Evolutionary conservation across 192 early-diverging fungal genomes (phyloP).

Genomic region (Geranomyces michiganensis): DNA sequence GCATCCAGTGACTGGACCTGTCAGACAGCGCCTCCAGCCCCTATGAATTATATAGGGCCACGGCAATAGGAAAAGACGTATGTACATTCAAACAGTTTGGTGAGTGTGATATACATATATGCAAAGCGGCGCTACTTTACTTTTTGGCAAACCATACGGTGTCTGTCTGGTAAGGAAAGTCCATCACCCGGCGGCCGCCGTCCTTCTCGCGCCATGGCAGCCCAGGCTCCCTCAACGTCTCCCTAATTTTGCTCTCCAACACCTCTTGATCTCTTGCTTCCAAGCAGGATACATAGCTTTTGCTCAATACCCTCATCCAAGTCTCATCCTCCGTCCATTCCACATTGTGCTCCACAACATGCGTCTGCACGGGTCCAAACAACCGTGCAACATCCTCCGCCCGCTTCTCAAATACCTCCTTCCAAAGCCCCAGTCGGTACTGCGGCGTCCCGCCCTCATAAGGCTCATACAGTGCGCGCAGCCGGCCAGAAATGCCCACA

Average conservation of each 20-base stretch:
- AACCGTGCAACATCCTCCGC: slow-evolving; percentile 27
- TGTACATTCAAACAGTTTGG: too few species aligned
- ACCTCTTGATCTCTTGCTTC: not conserved
- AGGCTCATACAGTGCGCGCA: slow-evolving; percentile 45
- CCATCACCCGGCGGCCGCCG: not conserved
- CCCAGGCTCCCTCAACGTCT: not conserved
- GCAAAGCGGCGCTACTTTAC: not conserved
- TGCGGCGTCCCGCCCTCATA: slow-evolving; percentile 50
- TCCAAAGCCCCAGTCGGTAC: slow-evolving; percentile 50
- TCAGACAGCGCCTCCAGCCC: too few species aligned
- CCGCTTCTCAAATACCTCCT: slow-evolving; percentile 37
- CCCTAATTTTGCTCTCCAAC: slow-evolving; percentile 1
- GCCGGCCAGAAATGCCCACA: slow-evolving; percentile 32
- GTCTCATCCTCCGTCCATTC: slow-evolving; percentile 6
- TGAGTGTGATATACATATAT: too few species aligned
- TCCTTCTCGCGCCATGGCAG: slow-evolving; percentile 7
- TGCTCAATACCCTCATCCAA: slow-evolving; percentile 13
- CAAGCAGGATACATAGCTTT: slow-evolving; percentile 19
- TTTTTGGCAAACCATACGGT: slow-evolving; percentile 14
- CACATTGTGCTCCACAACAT: not conserved
- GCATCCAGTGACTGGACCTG: too few species aligned
- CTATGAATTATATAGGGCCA: too few species aligned
- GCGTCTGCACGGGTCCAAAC: not conserved
- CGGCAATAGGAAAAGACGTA: too few species aligned
- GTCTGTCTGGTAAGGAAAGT: not conserved